phyloP scores from a whole-genome alignment of 345 rosid genomes.

The Crucihimalaya himalaica region DNA sequence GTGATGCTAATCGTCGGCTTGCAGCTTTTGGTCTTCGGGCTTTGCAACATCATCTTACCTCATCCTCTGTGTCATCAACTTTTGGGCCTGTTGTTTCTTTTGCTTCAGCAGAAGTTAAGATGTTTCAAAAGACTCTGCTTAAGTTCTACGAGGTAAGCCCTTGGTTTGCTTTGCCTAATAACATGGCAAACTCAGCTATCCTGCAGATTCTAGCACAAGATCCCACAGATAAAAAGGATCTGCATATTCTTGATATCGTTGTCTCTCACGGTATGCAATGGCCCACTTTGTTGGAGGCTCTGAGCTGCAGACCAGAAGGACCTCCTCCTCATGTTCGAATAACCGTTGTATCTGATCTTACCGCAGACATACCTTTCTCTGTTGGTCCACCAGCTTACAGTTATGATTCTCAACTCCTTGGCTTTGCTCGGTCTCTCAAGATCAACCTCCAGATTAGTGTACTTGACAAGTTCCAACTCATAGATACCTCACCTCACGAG shows the following conservation, averaged over 20 bases:
- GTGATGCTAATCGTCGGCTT: conserved; percentile 82
- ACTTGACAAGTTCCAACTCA: conserved; percentile 50
- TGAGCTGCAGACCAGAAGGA: conserved; percentile 65
- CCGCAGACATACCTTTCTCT: conserved; percentile 58
- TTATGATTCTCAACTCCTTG: conserved; percentile 53
- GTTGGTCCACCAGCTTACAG: conserved; percentile 69
- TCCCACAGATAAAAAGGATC: conserved; percentile 34
- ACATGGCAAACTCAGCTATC: conserved; percentile 80
- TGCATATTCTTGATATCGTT: conserved; percentile 87
- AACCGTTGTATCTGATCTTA: conserved; percentile 55
- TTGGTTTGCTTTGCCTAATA: conserved; percentile 87
- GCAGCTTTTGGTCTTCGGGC: conserved; percentile 79
- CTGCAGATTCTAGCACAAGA: conserved; percentile 70
- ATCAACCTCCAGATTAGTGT: conserved; percentile 63
- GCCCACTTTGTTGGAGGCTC: conserved; percentile 86
- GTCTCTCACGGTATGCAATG: conserved; percentile 96
- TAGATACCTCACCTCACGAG: conserved; percentile 54
- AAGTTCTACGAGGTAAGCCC: conserved; percentile 87
- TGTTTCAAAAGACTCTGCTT: conserved; percentile 70
- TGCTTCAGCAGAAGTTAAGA: conserved; percentile 67
- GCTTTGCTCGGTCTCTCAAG: conserved; percentile 70
- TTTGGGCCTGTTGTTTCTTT: conserved; percentile 47
- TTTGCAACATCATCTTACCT: conserved; percentile 52
- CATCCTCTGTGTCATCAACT: conserved; percentile 35
- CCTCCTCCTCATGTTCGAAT: conserved; percentile 70